A percentile compares a stretch with the other conserved stretches of the same genome.
phyloP scores from a whole-genome alignment of 2,329 filamentous ascomycete species.

The Neonectria sp. region DNA sequence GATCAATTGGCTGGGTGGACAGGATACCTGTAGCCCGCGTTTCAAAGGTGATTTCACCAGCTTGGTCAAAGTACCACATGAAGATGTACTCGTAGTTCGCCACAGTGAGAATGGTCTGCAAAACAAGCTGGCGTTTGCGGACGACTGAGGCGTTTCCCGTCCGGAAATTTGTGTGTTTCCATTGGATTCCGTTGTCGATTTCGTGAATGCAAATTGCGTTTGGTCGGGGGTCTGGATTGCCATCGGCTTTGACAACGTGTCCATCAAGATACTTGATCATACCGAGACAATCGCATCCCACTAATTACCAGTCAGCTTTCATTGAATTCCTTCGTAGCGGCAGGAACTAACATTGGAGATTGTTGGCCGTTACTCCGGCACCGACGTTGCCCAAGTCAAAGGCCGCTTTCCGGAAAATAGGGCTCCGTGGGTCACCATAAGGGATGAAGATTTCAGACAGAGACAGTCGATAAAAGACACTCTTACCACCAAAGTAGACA shows the following conservation, averaged over 20 bases:
- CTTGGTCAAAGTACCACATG: constrained; percentile 70
- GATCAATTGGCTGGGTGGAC: constrained; percentile 63
- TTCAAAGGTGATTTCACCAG: constrained; percentile 73
- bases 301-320: too few species aligned
- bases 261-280: constrained; percentile 64
- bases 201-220: constrained; percentile 57
- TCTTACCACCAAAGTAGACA: constrained; percentile 75
- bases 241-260: not conserved
- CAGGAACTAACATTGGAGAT: constrained; percentile 59
- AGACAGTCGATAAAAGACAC: constrained; percentile 74
- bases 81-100: constrained; percentile 75
- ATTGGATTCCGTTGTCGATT: constrained; percentile 67
- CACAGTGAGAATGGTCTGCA: constrained; percentile 75
- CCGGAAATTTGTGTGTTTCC: constrained; percentile 75
- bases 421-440: constrained; percentile 67
- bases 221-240: constrained; percentile 37
- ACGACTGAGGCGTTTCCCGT: constrained; percentile 70
- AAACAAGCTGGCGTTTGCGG: constrained; percentile 68
- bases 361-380: constrained; percentile 76
- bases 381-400: constrained; percentile 80
- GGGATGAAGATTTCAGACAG: constrained; percentile 78
- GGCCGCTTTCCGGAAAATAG: constrained; percentile 75
- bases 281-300: constrained; percentile 73
- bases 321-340: too few species aligned
- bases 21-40: constrained; percentile 77